These are phyloP conservation scores for Penicillium aurantiogriseum DNA, from an alignment of 2,329 filamentous ascomycete species.

Conservation along the genomic window DNA sequence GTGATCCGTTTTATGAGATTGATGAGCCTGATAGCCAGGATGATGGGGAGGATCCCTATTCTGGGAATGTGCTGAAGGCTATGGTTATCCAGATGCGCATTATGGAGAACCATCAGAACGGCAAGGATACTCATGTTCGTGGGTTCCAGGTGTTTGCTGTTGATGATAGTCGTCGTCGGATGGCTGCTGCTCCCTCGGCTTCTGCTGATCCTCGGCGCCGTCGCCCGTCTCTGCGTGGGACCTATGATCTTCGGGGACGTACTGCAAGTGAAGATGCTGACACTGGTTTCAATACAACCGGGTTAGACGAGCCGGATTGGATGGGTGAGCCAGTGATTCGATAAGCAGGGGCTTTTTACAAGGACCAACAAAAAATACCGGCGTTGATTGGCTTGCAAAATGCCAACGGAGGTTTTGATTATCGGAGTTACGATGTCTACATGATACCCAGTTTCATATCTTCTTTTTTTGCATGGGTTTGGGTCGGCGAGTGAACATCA, in stretches of 20 bases:
- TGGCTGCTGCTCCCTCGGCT: slow-evolving; percentile 33
- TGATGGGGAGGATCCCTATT: slow-evolving; percentile 43
- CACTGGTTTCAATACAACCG: slow-evolving; percentile 25
- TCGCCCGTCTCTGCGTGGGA: slow-evolving; percentile 30
- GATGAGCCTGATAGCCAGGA: slow-evolving; percentile 28
- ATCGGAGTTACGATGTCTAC: slow-evolving; percentile 15
- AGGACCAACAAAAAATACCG: background rate
- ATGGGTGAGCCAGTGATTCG: slow-evolving; percentile 51
- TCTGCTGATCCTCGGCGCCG: slow-evolving; percentile 33
- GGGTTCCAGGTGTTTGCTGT: slow-evolving; percentile 80
- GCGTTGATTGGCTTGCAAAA: slow-evolving; percentile 5
- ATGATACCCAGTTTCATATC: slow-evolving; percentile 21
- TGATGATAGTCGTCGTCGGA: slow-evolving; percentile 40
- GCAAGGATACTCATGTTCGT: slow-evolving; percentile 96
- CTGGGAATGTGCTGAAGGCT: slow-evolving; percentile 74
- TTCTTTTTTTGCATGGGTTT: slow-evolving; percentile 1
- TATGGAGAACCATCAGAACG: slow-evolving; percentile 96
- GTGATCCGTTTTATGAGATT: slow-evolving; percentile 29
- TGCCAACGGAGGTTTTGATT: slow-evolving; percentile 2
- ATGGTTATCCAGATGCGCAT: slow-evolving; percentile 90
- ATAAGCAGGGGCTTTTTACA: slow-evolving; percentile 15
- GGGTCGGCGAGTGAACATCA: background rate
- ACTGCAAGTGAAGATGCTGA: slow-evolving; percentile 28
- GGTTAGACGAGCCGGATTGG: slow-evolving; percentile 48
- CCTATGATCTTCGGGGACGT: slow-evolving; percentile 23